These are phyloP conservation scores for Pichia paraexigua DNA, from an alignment of 805 yeast genomes.

Conservation along the genomic window DNA sequence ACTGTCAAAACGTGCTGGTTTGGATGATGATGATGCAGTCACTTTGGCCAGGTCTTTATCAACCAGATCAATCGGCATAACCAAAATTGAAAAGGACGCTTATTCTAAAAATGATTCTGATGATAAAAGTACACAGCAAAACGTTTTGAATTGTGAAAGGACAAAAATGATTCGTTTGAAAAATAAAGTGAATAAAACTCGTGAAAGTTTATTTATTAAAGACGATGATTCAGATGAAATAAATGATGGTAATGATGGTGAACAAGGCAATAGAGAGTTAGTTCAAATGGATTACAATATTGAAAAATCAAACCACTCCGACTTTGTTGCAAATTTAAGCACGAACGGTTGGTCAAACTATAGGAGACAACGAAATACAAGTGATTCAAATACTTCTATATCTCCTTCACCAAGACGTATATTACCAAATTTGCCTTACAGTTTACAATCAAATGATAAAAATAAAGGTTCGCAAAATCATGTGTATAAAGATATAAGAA, in stretches of 20 bases:
- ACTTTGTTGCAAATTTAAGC: constrained; percentile 17
- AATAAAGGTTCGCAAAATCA: constrained; percentile 1
- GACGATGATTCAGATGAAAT: constrained; percentile 7
- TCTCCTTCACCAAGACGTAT: not conserved
- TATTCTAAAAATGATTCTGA: constrained; percentile 19
- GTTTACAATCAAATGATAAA: not conserved
- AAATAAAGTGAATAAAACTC: constrained; percentile 5
- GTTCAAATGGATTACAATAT: constrained; percentile 1
- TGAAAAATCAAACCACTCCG: not conserved
- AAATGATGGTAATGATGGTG: not conserved
- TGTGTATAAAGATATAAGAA: constrained; percentile 13
- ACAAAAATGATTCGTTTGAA: constrained; percentile 1
- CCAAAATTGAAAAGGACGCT: constrained; percentile 40
- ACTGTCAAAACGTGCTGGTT: constrained; percentile 68
- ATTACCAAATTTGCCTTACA: not conserved
- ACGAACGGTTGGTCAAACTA: constrained; percentile 47
- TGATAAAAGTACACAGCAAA: not conserved
- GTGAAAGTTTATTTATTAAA: constrained; percentile 12
- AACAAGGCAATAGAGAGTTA: not conserved
- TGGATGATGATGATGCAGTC: constrained; percentile 73
- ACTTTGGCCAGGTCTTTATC: constrained; percentile 76
- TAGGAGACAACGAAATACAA: constrained; percentile 19
- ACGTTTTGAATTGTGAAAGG: not conserved
- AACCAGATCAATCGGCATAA: constrained; percentile 55
- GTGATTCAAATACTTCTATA: not conserved